phyloP scores from a whole-genome alignment of 116 monocot species.

The Papilionanthe hybrid region DNA sequence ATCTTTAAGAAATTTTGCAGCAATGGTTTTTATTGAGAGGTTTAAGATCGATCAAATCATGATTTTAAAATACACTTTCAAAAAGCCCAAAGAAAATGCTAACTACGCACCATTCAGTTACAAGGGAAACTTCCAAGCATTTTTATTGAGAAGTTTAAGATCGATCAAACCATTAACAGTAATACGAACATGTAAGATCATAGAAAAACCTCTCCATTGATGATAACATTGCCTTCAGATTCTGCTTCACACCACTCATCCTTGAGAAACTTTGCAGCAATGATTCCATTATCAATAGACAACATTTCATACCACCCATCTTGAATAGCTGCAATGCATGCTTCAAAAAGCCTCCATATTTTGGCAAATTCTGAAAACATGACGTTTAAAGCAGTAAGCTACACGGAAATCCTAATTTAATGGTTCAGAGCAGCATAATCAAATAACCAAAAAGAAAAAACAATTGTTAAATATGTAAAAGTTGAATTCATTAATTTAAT shows the following conservation, averaged over 20 bases:
- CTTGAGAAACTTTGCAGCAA: slow-evolving; percentile 61
- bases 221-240: slow-evolving; percentile 15
- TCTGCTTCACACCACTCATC: slow-evolving; percentile 51
- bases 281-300: slow-evolving; percentile 12
- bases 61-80: too few relatives aligned
- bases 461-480: background rate
- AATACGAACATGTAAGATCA: background rate
- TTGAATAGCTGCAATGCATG: slow-evolving; percentile 41
- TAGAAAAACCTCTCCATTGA: slow-evolving; percentile 50
- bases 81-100: too few relatives aligned
- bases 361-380: slow-evolving; percentile 22
- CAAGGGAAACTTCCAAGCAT: background rate
- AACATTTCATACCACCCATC: slow-evolving; percentile 51
- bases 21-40: too few relatives aligned
- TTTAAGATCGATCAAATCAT: too few relatives aligned
- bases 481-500: background rate
- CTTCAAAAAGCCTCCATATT: slow-evolving; percentile 43
- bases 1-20: slow-evolving; percentile 31
- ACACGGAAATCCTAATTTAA: background rate
- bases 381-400: background rate
- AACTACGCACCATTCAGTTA: too few relatives aligned
- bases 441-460: background rate
- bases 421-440: background rate
- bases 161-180: too few relatives aligned
- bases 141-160: background rate